These are phyloP conservation scores for Cyberlindnera mississippiensis DNA, from an alignment of 805 yeast species.

Conservation along the genomic window DNA sequence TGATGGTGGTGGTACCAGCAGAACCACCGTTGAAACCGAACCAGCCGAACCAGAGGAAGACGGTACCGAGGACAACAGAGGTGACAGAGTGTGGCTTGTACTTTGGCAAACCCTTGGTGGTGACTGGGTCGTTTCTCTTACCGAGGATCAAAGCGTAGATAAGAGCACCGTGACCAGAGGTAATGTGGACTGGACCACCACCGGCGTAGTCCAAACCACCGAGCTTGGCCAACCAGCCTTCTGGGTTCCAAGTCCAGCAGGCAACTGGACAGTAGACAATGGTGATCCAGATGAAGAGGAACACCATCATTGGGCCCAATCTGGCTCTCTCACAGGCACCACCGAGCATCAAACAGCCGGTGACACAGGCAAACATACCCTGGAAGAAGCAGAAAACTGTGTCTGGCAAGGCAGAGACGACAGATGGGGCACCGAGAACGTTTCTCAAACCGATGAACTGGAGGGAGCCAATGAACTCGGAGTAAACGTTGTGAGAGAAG, in stretches of 20 bases:
- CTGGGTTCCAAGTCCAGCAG: conserved; percentile 95
- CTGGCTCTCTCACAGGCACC: conserved; percentile 98
- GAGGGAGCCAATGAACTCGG: conserved; percentile 74
- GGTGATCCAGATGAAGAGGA: conserved; percentile 90
- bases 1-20: conserved; percentile 86
- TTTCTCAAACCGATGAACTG: conserved; percentile 75
- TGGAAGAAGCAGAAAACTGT: conserved; percentile 87
- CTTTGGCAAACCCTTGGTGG: conserved; percentile 61
- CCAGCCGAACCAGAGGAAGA: conserved; percentile 98
- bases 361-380: conserved; percentile 93
- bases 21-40: conserved; percentile 99
- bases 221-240: conserved; percentile 81
- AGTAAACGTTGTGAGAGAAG: conserved; percentile 62
- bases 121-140: conserved; percentile 75
- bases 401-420: conserved; percentile 73
- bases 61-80: conserved; percentile 86
- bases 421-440: conserved; percentile 78
- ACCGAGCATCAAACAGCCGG: conserved; percentile 93
- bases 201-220: conserved; percentile 97
- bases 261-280: conserved; percentile 95
- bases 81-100: conserved; percentile 94
- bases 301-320: conserved; percentile 93
- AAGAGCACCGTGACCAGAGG: conserved; percentile 92
- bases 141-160: conserved; percentile 92
- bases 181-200: conserved; percentile 96